Conservation (phyloP, 2,329 filamentous ascomycete species). For the Botrytis cinerea region DNA sequence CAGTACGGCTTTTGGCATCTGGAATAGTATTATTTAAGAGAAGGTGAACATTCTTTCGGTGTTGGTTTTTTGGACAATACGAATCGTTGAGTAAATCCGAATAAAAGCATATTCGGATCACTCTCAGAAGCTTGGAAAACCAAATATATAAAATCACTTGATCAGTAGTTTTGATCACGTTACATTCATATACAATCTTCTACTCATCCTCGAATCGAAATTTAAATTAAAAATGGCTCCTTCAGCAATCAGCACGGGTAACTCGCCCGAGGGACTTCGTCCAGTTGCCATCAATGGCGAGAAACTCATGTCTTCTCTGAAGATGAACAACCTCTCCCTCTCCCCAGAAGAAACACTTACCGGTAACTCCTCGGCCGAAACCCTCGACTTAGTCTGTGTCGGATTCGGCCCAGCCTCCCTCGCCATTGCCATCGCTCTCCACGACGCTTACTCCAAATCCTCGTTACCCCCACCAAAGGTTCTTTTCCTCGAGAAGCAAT, state of each 20-base stretch:
- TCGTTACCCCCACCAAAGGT: conserved; percentile 62
- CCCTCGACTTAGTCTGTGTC: conserved; percentile 85
- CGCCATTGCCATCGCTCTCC: conserved; percentile 83
- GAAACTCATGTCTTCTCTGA: conserved; percentile 13
- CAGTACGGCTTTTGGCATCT: background rate
- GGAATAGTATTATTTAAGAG: background rate
- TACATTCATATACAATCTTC: background rate
- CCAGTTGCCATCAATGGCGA: conserved; percentile 14
- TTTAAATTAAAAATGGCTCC: conserved; percentile 31
- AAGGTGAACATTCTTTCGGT: background rate
- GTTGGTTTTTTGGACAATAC: background rate
- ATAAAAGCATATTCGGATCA: background rate
- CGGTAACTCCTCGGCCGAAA: conserved; percentile 49
- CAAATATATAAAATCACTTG: background rate
- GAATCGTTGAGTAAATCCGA: background rate
- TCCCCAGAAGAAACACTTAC: conserved; percentile 18
- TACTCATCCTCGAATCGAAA: background rate
- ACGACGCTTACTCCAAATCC: conserved; percentile 64
- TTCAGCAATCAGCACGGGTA: conserved; percentile 33
- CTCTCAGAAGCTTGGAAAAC: background rate
- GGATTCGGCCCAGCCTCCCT: conserved; percentile 93
- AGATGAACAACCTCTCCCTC: conserved; percentile 16
- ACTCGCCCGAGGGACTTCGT: conserved; percentile 20
- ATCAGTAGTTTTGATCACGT: conserved; percentile 22
- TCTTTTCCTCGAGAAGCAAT: conserved; percentile 84